These are phyloP conservation scores for Kazachstania martiniae DNA, from an alignment of 805 yeast genomes.

Conservation along the genomic window DNA sequence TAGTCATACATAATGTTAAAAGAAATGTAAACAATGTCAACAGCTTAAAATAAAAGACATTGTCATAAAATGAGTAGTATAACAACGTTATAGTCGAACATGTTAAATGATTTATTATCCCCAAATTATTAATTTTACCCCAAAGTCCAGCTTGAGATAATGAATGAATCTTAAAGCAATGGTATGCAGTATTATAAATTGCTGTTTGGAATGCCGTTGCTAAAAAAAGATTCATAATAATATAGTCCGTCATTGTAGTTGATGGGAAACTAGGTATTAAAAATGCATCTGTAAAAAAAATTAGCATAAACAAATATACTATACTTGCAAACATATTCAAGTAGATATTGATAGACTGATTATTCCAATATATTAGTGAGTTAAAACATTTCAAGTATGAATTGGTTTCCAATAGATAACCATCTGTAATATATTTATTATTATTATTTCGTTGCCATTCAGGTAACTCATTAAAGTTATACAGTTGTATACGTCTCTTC, in stretches of 20 bases:
- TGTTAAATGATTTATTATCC: constrained; percentile 52
- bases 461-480: constrained; percentile 4
- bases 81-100: constrained; percentile 42
- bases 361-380: constrained; percentile 2
- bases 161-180: constrained; percentile 53
- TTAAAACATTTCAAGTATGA: constrained; percentile 3
- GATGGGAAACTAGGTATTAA: constrained; percentile 19
- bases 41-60: constrained; percentile 19
- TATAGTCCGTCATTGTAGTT: constrained; percentile 31
- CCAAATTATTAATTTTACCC: constrained; percentile 58
- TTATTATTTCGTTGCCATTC: constrained; percentile 4
- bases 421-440: constrained; percentile 2
- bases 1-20: constrained; percentile 48
- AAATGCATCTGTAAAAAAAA: constrained; percentile 17
- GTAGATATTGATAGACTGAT: constrained; percentile 4
- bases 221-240: constrained; percentile 40
- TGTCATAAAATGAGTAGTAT: constrained; percentile 32
- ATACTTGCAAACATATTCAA: constrained; percentile 1
- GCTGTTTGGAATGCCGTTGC: constrained; percentile 46
- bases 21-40: constrained; percentile 31
- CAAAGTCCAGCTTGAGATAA: constrained; percentile 38
- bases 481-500: too few species aligned
- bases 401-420: constrained; percentile 3
- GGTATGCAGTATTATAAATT: constrained; percentile 49
- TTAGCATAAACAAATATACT: constrained; percentile 7